Evolutionary conservation across 2,329 filamentous ascomycete species (phyloP), one percentile per base, ranked within the genome.

Genomic region (Colletotrichum musicola): DNA sequence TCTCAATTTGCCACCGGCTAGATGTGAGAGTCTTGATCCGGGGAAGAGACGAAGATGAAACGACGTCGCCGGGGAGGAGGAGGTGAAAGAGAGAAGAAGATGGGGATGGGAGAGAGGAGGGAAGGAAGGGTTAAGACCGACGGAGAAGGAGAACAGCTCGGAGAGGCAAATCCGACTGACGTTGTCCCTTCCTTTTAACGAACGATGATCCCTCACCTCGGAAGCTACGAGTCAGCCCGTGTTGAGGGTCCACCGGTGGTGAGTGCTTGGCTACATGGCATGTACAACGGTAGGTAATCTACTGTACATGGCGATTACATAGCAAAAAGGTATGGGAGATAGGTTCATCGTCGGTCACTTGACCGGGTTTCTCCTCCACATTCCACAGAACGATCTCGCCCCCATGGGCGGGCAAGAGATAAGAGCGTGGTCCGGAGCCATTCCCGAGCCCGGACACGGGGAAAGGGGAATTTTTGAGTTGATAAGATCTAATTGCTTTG

Each of bases 401-500:
- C 30, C 62, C 66, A 61, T 60, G 66, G 66, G 66, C 62, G 44
- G 49, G 30, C 40, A 9, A 66, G 35, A 66, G 66, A 69, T 69
- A 69, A 60, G 62, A 61, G 56, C 27, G 22, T 35, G 49, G 25
- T 50, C 38, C 59, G 55, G 53, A 69, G 30, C 30, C 7, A 35
- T 9, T 35, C 30, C 30, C 30, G 30, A 10, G 7, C 7, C 30
- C 7, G 9, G 30, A 61, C 27, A 66, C 66, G 62, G 66, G 61
- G 62, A 51, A 56, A 14, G 30, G 20, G 9, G 27, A 30, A 56
- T 35, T 42, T 40, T 40, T 12, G 44, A 27, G 62, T 51, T 61
- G 56, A 66, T 56, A 65, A 54, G 42, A 61, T 69, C 55, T 69
- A 69, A 69, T 69, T 60, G 66, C 51, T 65, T 66, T 66, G 27